Evolutionary conservation across 2,329 filamentous ascomycete species (phyloP), one percentile per base, ranked within the genome.

Genomic region (Sporothrix schenckii): DNA sequence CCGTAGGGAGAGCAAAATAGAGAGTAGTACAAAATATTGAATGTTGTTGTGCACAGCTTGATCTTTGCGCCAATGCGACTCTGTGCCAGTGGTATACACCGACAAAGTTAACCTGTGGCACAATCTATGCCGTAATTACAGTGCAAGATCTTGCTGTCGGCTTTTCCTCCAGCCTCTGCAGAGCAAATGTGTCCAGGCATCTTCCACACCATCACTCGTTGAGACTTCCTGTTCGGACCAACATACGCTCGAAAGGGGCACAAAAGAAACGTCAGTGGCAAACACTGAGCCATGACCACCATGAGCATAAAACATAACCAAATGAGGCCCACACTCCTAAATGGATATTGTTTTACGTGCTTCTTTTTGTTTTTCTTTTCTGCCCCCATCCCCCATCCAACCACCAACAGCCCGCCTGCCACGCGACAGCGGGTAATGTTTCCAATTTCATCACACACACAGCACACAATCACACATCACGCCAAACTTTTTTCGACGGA

Each of bases 41-140:
- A 34, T 34, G 9, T 5, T 34, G 34, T 5, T 63, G 41, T 44
- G 39, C 58, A 61, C 58, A 49, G 49, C 60, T 65, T 53, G 63
- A 41, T 66, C 63, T 66, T 2, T 66, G 44, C 61, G 61, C 44
- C 34, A 66, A 66, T 52, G n/a, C 47, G 16, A 66, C 63, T 52
- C 47, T 39, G 63, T 39, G 21, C 63, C 49, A 24, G n/a, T 27
- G 34, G 6, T 49, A 14, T 16, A n/a, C 10, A 27, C 14, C 11
- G 2, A n/a, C 10, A 24, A 49, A 30, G 41, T 63, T 34, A 34
- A 63, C 14, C 39, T 49, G 16, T 27, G 10, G 13, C 21, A 19
- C 19, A 11, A 14, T 30, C 7, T 49, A 5, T 9, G 27, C 34
- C 34, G 34, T 34, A 30, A n/a, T 30, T 5, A 49, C 60, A 49